phyloP scores from a whole-genome alignment of 768 basidiomycete genomes.

The Fomitopsis pulvina region DNA sequence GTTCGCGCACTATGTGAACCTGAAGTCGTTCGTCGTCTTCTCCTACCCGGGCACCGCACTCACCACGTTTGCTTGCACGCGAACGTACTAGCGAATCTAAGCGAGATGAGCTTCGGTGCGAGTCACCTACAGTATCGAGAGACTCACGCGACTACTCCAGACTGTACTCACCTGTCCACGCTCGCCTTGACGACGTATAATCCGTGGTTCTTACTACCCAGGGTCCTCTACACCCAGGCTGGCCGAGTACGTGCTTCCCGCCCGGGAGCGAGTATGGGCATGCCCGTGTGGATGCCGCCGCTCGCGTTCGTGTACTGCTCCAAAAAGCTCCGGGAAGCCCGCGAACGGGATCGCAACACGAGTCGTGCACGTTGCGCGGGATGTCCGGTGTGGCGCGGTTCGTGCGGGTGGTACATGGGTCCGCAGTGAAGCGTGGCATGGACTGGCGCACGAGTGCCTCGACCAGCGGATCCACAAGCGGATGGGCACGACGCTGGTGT shows the following conservation, averaged over 20 bases:
- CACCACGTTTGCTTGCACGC: constrained; percentile 69
- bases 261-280: constrained; percentile 80
- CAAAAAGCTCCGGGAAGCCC: constrained; percentile 55
- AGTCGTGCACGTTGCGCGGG: constrained; percentile 58
- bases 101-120: neutral
- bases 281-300: constrained; percentile 66
- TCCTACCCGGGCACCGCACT: constrained; percentile 59
- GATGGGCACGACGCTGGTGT: constrained; percentile 48
- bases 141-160: constrained; percentile 32
- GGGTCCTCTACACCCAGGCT: constrained; percentile 53
- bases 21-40: constrained; percentile 68
- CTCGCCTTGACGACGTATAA: constrained; percentile 83
- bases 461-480: constrained; percentile 51
- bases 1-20: constrained; percentile 64
- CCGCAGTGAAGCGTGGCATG: constrained; percentile 4
- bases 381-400: constrained; percentile 15
- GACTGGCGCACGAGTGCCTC: constrained; percentile 34
- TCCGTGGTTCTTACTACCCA: constrained; percentile 53
- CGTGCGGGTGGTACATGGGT: constrained; percentile 19
- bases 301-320: too few relatives aligned
- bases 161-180: constrained; percentile 58
- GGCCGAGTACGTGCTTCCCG: constrained; percentile 77
- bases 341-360: constrained; percentile 39
- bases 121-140: constrained; percentile 60
- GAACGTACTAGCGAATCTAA: constrained; percentile 51